phyloP scores from a whole-genome alignment of 2,329 filamentous ascomycete genomes.

The Cytospora mali region DNA sequence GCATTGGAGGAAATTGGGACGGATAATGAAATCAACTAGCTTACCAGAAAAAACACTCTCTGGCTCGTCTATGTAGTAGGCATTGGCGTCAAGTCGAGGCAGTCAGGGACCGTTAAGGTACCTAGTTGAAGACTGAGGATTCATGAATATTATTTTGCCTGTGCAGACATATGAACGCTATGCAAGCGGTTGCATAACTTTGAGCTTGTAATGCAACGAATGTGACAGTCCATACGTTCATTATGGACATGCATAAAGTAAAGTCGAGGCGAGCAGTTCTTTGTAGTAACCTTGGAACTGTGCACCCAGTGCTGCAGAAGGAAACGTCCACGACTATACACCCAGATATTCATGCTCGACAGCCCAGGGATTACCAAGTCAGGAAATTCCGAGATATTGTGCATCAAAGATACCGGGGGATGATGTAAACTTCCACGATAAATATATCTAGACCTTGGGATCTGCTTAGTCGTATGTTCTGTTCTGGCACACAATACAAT shows the following conservation, averaged over 20 bases:
- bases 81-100: not conserved
- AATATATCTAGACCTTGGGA: not conserved
- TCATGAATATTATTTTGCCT: too few relatives aligned
- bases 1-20: not conserved
- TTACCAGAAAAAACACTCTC: not conserved
- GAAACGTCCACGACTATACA: not conserved
- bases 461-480: not conserved
- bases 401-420: not conserved
- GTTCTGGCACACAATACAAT: conserved; percentile 1
- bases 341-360: not conserved
- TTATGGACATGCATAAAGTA: conserved; percentile 3
- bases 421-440: not conserved
- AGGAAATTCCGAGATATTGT: not conserved
- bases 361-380: not conserved
- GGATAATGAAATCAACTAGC: not conserved
- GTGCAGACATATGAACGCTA: too few relatives aligned
- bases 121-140: too few relatives aligned
- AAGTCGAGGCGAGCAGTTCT: conserved; percentile 2
- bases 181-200: conserved; percentile 8
- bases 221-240: not conserved
- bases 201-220: conserved; percentile 10
- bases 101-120: not conserved
- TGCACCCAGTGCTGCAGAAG: too few relatives aligned
- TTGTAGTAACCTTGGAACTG: not conserved
- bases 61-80: not conserved